phyloP scores from a whole-genome alignment of 352 stramenopile genomes.

The Thalassiosira livingstoniorum region DNA sequence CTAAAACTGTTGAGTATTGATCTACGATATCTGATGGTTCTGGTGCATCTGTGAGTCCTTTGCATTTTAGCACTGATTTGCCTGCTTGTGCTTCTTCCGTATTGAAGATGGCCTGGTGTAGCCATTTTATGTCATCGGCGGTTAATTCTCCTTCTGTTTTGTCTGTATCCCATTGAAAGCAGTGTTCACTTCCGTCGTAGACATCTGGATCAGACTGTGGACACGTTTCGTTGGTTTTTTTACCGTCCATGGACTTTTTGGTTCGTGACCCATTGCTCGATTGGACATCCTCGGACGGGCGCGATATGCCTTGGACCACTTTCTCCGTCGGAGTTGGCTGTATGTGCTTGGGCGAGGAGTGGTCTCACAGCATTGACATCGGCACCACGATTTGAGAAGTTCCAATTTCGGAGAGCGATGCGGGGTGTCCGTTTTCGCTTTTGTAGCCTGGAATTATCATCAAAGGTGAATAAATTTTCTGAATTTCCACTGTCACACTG shows the following conservation, averaged over 20 bases:
- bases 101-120: constrained; percentile 19
- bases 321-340: too few species aligned
- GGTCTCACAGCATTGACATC: constrained; percentile 39
- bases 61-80: constrained; percentile 16
- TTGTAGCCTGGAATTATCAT: constrained; percentile 28
- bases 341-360: too few species aligned
- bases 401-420: constrained; percentile 26
- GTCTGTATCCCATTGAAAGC: too few species aligned
- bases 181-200: too few species aligned
- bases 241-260: too few species aligned
- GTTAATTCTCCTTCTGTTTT: constrained; percentile 30
- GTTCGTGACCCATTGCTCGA: too few species aligned
- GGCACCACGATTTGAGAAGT: constrained; percentile 20
- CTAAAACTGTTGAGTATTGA: constrained; percentile 46
- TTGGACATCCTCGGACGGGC: too few species aligned
- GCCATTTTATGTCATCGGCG: constrained; percentile 33
- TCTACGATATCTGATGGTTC: constrained; percentile 45
- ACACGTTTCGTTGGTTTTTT: too few species aligned
- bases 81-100: constrained; percentile 2
- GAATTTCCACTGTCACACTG: constrained; percentile 21
- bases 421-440: not conserved
- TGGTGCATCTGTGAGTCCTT: constrained; percentile 38
- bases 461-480: constrained; percentile 37
- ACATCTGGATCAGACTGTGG: too few species aligned
- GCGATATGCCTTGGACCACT: too few species aligned